Percentiles rank a stretch among this genome's conserved stretches.
These are phyloP conservation scores for Elsinoe australis DNA, from an alignment of 2,329 filamentous ascomycete species.

Conservation along the genomic window DNA sequence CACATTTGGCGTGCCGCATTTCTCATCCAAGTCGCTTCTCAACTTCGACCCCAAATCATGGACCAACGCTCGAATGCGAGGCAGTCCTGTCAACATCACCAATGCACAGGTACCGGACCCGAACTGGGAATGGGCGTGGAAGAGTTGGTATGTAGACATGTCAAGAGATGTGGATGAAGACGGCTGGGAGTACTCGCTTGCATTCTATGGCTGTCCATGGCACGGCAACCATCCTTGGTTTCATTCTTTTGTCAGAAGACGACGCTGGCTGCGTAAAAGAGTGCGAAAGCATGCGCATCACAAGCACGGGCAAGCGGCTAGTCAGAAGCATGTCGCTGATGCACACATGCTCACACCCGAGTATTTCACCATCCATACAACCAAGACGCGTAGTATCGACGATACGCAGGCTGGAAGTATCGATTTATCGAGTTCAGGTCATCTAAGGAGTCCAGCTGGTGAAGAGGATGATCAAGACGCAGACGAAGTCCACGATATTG, in stretches of 20 bases:
- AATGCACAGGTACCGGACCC: conserved; percentile 92
- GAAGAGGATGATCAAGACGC: conserved; percentile 39
- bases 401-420: conserved; percentile 20
- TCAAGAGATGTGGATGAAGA: conserved; percentile 77
- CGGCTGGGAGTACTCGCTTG: conserved; percentile 94
- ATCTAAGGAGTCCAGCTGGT: conserved; percentile 27
- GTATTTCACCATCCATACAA: conserved; percentile 65
- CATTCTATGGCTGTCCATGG: conserved; percentile 63
- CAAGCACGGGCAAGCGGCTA: conserved; percentile 33
- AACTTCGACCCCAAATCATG: conserved; percentile 79
- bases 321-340: conserved; percentile 36
- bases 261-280: conserved; percentile 79
- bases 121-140: conserved; percentile 84
- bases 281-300: conserved; percentile 51
- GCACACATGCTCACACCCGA: conserved; percentile 64
- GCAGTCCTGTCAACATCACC: conserved; percentile 61
- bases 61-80: conserved; percentile 57
- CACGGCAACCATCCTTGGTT: conserved; percentile 85
- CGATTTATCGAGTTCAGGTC: conserved; percentile 10
- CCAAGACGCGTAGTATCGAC: conserved; percentile 22
- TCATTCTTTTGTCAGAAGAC: conserved; percentile 84
- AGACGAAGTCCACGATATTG: conserved; percentile 57
- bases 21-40: conserved; percentile 76
- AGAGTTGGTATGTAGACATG: conserved; percentile 66
- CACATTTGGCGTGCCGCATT: conserved; percentile 81